Evolutionary conservation across 192 early-diverging fungal genomes (phyloP).

Genomic region (Backusella sp.): DNA sequence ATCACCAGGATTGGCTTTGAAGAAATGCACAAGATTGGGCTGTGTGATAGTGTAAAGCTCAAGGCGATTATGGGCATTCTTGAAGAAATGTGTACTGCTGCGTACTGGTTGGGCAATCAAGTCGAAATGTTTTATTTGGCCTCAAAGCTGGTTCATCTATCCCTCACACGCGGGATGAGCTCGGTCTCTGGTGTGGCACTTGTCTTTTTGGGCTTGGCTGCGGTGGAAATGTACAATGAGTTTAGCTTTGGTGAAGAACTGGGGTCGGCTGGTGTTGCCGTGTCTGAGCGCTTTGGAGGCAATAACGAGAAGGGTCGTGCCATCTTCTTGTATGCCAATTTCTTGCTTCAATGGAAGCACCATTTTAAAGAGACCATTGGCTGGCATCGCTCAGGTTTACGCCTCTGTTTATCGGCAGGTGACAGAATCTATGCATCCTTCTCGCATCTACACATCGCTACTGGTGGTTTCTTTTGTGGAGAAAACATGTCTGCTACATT

Average conservation of each 20-base stretch:
- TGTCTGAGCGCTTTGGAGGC: conserved; percentile 14
- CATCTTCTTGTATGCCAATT: conserved; percentile 17
- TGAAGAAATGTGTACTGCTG: conserved; percentile 26
- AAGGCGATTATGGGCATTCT: conserved; percentile 27
- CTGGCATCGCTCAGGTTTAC: background rate
- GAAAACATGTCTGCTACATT: conserved; percentile 14
- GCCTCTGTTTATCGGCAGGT: conserved; percentile 13
- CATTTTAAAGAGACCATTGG: conserved; percentile 16
- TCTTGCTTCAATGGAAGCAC: conserved; percentile 27
- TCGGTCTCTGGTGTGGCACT: conserved; percentile 23
- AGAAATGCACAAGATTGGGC: background rate
- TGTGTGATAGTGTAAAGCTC: background rate
- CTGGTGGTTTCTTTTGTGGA: background rate
- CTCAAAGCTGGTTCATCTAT: conserved; percentile 19
- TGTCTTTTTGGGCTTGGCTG: conserved; percentile 21
- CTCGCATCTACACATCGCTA: conserved; percentile 21
- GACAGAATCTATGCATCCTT: conserved; percentile 34
- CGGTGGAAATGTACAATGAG: conserved; percentile 22
- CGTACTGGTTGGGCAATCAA: conserved; percentile 33
- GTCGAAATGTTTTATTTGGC: conserved; percentile 27
- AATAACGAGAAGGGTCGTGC: conserved; percentile 27
- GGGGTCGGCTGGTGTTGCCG: conserved; percentile 21
- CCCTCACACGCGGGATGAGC: conserved; percentile 21
- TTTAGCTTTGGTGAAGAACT: conserved; percentile 25
- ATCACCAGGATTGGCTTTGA: conserved; percentile 23